A percentile compares a stretch with the other conserved stretches of the same genome.
Conservation (phyloP, 2,329 filamentous ascomycete species). For the Claviceps sp. region DNA sequence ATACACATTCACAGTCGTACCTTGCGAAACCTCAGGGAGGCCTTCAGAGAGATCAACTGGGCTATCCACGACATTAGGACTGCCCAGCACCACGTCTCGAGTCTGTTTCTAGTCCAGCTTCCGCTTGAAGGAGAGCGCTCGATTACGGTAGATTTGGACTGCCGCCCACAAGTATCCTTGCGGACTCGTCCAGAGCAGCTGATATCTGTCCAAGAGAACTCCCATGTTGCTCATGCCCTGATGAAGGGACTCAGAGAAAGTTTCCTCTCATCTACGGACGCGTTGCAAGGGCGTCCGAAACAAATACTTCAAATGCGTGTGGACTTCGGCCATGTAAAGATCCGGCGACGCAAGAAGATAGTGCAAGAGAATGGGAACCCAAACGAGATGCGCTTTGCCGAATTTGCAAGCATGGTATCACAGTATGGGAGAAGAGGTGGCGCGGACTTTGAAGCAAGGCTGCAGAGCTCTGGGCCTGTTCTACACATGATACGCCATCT, state of each 20-base stretch:
- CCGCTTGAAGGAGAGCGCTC: slow-evolving; percentile 7
- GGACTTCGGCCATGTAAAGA: slow-evolving; percentile 18
- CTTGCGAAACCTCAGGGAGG: slow-evolving; percentile 14
- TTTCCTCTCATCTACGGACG: slow-evolving; percentile 10
- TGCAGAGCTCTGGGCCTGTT: slow-evolving; percentile 2
- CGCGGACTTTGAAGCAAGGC: slow-evolving; percentile 13
- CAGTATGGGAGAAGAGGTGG: slow-evolving; percentile 18
- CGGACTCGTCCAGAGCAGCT: background rate
- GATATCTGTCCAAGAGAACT: background rate
- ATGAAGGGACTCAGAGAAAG: background rate
- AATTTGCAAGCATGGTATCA: slow-evolving; percentile 15
- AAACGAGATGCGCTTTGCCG: slow-evolving; percentile 12
- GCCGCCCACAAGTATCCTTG: slow-evolving; percentile 11
- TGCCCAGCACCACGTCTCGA: slow-evolving; percentile 12
- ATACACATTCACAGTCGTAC: slow-evolving; percentile 15
- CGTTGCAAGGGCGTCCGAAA: slow-evolving; percentile 12
- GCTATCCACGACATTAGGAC: slow-evolving; percentile 20
- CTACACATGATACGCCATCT: slow-evolving; percentile 6
- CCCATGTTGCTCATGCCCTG: background rate
- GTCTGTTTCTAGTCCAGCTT: slow-evolving; percentile 17
- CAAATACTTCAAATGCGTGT: slow-evolving; percentile 18
- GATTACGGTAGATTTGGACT: slow-evolving; percentile 13
- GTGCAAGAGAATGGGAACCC: background rate
- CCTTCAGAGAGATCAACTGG: slow-evolving; percentile 17
- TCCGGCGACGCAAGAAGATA: slow-evolving; percentile 15